These are phyloP conservation scores for Entomortierella beljakovae DNA, from an alignment of 192 early-diverging fungal species.

Conservation along the genomic window DNA sequence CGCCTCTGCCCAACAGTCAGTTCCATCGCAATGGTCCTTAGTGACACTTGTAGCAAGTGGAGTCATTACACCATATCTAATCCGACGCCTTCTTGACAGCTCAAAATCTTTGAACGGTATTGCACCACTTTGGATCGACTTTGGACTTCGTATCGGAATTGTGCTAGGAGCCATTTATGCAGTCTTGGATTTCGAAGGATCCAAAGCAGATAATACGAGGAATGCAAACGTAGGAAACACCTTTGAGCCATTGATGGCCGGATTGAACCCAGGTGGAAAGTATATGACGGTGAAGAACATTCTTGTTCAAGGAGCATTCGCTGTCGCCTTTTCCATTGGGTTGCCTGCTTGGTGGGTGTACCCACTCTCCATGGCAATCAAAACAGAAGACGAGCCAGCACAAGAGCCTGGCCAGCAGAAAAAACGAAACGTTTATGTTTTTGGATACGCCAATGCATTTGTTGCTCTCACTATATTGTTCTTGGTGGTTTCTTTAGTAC, in stretches of 20 bases:
- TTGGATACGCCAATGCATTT: constrained; percentile 74
- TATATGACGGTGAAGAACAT: constrained; percentile 57
- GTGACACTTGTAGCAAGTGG: constrained; percentile 60
- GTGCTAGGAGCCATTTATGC: constrained; percentile 66
- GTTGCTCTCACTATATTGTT: constrained; percentile 71
- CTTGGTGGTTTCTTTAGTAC: constrained; percentile 72
- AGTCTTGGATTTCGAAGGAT: constrained; percentile 62
- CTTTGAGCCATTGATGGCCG: constrained; percentile 34
- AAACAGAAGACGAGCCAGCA: constrained; percentile 35
- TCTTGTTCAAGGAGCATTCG: constrained; percentile 66
- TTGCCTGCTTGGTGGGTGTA: constrained; percentile 63
- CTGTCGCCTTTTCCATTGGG: constrained; percentile 64
- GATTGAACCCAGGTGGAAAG: constrained; percentile 19
- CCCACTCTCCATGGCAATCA: constrained; percentile 67
- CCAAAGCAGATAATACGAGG: constrained; percentile 18
- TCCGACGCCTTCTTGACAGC: constrained; percentile 55
- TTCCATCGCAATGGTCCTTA: constrained; percentile 62
- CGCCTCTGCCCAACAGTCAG: constrained; percentile 63
- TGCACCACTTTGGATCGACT: constrained; percentile 65
- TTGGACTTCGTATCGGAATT: constrained; percentile 67
- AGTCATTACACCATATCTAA: constrained; percentile 49
- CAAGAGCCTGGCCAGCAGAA: background rate
- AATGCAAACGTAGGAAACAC: constrained; percentile 26
- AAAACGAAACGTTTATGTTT: constrained; percentile 54
- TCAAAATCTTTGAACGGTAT: constrained; percentile 68